A percentile compares a stretch with the other conserved stretches of the same genome.
These are phyloP conservation scores for Naematelia encephala DNA, from an alignment of 768 basidiomycete species.

Conservation along the genomic window DNA sequence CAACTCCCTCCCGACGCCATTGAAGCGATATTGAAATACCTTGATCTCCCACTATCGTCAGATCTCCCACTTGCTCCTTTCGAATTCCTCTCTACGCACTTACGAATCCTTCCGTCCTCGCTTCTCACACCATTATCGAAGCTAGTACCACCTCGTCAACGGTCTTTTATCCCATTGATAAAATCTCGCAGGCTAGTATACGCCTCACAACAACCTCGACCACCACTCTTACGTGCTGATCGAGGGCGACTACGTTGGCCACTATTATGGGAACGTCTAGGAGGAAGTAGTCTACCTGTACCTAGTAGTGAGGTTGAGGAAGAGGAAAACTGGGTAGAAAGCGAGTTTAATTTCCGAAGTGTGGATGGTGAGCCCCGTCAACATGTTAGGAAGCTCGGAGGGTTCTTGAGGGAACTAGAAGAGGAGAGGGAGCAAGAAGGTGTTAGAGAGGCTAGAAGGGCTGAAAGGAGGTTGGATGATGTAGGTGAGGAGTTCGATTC, in stretches of 20 bases:
- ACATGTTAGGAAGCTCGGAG: slow-evolving; percentile 47
- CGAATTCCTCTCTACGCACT: slow-evolving; percentile 29
- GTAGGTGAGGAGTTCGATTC: slow-evolving; percentile 80
- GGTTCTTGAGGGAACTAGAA: slow-evolving; percentile 62
- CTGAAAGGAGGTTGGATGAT: slow-evolving; percentile 56
- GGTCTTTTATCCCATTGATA: slow-evolving; percentile 34
- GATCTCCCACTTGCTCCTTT: slow-evolving; percentile 33
- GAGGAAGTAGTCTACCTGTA: slow-evolving; percentile 25
- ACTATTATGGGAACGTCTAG: slow-evolving; percentile 45
- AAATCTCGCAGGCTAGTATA: slow-evolving; percentile 44
- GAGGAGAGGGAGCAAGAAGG: slow-evolving; percentile 55
- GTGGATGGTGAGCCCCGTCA: slow-evolving; percentile 24
- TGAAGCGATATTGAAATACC: slow-evolving; percentile 28
- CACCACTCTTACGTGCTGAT: slow-evolving; percentile 10
- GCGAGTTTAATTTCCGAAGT: slow-evolving; percentile 13
- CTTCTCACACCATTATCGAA: slow-evolving; percentile 24
- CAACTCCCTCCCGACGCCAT: slow-evolving; percentile 26
- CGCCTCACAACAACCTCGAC: slow-evolving; percentile 16
- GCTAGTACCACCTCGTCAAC: slow-evolving; percentile 31
- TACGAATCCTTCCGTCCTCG: slow-evolving; percentile 29
- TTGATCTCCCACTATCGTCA: slow-evolving; percentile 26
- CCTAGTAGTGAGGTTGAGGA: slow-evolving; percentile 20
- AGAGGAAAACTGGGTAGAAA: slow-evolving; percentile 21
- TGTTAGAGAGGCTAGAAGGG: slow-evolving; percentile 52
- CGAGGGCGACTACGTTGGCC: slow-evolving; percentile 40